Conservation (phyloP, 441 rosid species). For the Gossypium trilobum region DNA sequence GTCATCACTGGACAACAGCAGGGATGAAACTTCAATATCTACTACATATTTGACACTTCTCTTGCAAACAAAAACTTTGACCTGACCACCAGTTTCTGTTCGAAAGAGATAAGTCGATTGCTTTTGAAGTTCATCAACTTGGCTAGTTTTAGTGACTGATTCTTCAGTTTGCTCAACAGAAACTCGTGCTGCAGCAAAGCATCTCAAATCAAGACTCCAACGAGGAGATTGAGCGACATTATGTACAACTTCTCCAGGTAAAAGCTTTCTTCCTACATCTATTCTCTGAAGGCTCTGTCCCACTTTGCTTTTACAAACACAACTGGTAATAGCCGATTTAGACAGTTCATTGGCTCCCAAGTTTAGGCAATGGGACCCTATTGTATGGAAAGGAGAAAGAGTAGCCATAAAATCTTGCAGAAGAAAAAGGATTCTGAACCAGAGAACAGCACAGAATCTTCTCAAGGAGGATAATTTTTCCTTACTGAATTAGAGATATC, state of each 20-base stretch:
- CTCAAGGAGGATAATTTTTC: slow-evolving; percentile 1
- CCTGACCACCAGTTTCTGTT: slow-evolving; percentile 56
- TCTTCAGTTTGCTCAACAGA: slow-evolving; percentile 38
- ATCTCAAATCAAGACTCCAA: slow-evolving; percentile 25
- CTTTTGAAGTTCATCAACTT: slow-evolving; percentile 36
- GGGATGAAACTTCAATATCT: slow-evolving; percentile 47
- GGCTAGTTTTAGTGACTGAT: slow-evolving; percentile 22
- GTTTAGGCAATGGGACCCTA: slow-evolving; percentile 24
- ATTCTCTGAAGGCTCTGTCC: slow-evolving; percentile 21
- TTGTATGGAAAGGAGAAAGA: slow-evolving; percentile 31
- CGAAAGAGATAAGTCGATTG: slow-evolving; percentile 49
- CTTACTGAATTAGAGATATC: slow-evolving; percentile 14
- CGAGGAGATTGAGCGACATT: slow-evolving; percentile 7
- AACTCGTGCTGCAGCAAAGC: slow-evolving; percentile 35
- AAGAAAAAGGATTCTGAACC: slow-evolving; percentile 10
- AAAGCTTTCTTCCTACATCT: slow-evolving; percentile 21
- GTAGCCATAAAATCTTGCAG: slow-evolving; percentile 34
- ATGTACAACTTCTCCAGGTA: slow-evolving; percentile 19
- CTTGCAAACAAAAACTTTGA: slow-evolving; percentile 51
- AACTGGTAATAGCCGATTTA: slow-evolving; percentile 22
- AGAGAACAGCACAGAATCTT: slow-evolving; percentile 11
- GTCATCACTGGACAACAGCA: slow-evolving; percentile 26
- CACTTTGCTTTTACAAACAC: slow-evolving; percentile 19
- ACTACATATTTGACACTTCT: slow-evolving; percentile 44
- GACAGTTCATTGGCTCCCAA: slow-evolving; percentile 32